Evolutionary conservation across 1,284 basidiomycete genomes (phyloP).

Genomic region (Caloboletus firmus): DNA sequence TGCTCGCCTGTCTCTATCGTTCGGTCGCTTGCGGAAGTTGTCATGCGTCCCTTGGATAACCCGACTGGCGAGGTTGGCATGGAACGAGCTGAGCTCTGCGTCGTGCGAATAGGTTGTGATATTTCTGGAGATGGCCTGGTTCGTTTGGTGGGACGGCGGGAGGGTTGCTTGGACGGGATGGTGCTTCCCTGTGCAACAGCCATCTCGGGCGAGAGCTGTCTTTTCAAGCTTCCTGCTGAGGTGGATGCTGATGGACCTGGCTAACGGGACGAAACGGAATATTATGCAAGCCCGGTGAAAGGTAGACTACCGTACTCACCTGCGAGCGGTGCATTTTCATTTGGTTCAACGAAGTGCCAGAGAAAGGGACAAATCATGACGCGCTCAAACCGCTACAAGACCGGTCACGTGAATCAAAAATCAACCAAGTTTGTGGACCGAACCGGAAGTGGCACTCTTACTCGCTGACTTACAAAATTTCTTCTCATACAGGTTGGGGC

Average conservation of each 20-base stretch:
- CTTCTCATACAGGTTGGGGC: no score
- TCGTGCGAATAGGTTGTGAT: constrained; percentile 9
- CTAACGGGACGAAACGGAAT: constrained; percentile 1
- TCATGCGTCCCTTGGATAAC: constrained; percentile 6
- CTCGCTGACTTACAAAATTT: no score
- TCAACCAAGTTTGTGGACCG: constrained; percentile 8
- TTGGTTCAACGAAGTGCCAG: not conserved
- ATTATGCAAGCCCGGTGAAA: not conserved
- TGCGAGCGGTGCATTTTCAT: constrained; percentile 20
- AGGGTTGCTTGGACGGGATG: constrained; percentile 3
- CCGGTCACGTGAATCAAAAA: constrained; percentile 22
- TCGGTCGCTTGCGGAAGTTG: not conserved
- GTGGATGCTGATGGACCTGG: constrained; percentile 11
- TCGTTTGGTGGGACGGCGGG: constrained; percentile 23
- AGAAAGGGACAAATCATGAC: not conserved
- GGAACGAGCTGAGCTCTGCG: constrained; percentile 4
- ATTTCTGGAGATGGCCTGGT: constrained; percentile 11
- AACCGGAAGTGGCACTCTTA: no score
- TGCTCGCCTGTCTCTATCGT: constrained; percentile 1
- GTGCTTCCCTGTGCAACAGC: constrained; percentile 1
- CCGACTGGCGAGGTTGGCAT: constrained; percentile 14
- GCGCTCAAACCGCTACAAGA: not conserved
- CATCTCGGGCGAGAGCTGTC: constrained; percentile 23
- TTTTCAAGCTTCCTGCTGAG: constrained; percentile 23
- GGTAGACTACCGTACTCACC: constrained; percentile 4